Evolutionary conservation across 176 grass and related monocot genomes (phyloP).

Genomic region (Neostapfia colusana): DNA sequence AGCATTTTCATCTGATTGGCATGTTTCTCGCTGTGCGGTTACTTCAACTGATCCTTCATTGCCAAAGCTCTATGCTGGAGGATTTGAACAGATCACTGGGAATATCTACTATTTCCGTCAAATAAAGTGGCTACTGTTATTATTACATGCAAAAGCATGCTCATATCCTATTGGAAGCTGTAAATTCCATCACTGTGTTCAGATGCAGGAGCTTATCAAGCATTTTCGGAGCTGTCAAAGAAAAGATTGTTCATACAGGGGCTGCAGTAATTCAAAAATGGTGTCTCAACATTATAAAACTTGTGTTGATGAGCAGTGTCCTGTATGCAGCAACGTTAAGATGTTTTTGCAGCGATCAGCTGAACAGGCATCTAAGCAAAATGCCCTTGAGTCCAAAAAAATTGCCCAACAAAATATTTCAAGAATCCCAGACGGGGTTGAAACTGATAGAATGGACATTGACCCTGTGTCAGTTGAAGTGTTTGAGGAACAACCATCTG

Average conservation of each 20-base stretch:
- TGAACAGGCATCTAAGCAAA: slow-evolving; percentile 56
- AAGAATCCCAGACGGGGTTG: slow-evolving; percentile 46
- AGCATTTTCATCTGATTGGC: slow-evolving; percentile 51
- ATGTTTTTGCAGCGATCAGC: slow-evolving; percentile 50
- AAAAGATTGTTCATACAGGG: slow-evolving; percentile 61
- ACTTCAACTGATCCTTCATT: slow-evolving; percentile 35
- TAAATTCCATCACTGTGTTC: slow-evolving; percentile 66
- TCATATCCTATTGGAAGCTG: slow-evolving; percentile 68
- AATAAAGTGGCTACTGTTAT: slow-evolving; percentile 70
- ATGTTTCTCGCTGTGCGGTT: slow-evolving; percentile 37
- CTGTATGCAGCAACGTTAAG: slow-evolving; percentile 72
- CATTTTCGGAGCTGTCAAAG: slow-evolving; percentile 72
- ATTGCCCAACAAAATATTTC: slow-evolving; percentile 47
- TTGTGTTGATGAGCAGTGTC: slow-evolving; percentile 67
- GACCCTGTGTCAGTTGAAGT: slow-evolving; percentile 60
- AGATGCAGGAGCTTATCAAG: slow-evolving; percentile 72
- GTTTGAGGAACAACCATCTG: slow-evolving; percentile 57
- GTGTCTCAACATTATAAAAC: slow-evolving; percentile 66
- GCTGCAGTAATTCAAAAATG: slow-evolving; percentile 63
- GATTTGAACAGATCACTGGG: slow-evolving; percentile 50
- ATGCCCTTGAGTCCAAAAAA: slow-evolving; percentile 44
- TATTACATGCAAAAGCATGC: slow-evolving; percentile 86
- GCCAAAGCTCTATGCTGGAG: slow-evolving; percentile 36
- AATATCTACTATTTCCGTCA: slow-evolving; percentile 68
- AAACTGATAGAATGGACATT: slow-evolving; percentile 66